Conservation (phyloP, 2,329 filamentous ascomycete genomes). For the Cladophialophora bantiana region DNA sequence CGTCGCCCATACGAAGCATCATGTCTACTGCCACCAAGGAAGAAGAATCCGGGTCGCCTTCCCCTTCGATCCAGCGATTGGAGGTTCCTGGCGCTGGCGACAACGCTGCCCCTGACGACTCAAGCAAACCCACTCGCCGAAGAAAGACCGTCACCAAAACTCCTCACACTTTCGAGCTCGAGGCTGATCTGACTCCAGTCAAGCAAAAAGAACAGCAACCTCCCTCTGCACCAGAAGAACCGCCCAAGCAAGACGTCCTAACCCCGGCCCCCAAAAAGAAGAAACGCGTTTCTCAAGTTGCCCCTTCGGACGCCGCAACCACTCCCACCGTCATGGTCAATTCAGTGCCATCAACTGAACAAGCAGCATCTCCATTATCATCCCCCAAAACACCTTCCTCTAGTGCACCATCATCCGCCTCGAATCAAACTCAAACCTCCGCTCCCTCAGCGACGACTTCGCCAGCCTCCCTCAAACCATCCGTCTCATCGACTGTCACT, state of each 20-base stretch:
- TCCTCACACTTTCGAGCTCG: constrained; percentile 36
- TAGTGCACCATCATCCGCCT: constrained; percentile 4
- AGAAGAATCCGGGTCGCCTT: constrained; percentile 22
- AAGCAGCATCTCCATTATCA: constrained; percentile 18
- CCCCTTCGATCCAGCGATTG: constrained; percentile 20
- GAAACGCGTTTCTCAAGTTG: constrained; percentile 30
- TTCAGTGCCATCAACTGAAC: constrained; percentile 17
- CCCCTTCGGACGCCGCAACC: constrained; percentile 15
- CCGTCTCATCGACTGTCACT: constrained; percentile 5
- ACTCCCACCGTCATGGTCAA: constrained; percentile 21
- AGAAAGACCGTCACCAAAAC: constrained; percentile 36
- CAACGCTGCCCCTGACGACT: constrained; percentile 24
- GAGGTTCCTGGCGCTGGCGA: constrained; percentile 23
- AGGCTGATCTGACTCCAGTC: constrained; percentile 28
- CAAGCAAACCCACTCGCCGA: constrained; percentile 31
- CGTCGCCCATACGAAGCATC: constrained; percentile 25
- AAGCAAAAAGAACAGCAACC: constrained; percentile 30
- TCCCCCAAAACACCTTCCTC: constrained; percentile 13
- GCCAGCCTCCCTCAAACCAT: constrained; percentile 24
- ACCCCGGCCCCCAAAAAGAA: constrained; percentile 33
- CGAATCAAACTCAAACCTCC: constrained; percentile 5
- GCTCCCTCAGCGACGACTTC: constrained; percentile 11
- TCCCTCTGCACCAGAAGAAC: constrained; percentile 7
- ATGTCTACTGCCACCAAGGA: constrained; percentile 17
- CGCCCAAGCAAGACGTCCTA: constrained; percentile 20